Evolutionary conservation across 176 grass and related monocot genomes (phyloP).

Genomic region (Bonia amplexicaulis): DNA sequence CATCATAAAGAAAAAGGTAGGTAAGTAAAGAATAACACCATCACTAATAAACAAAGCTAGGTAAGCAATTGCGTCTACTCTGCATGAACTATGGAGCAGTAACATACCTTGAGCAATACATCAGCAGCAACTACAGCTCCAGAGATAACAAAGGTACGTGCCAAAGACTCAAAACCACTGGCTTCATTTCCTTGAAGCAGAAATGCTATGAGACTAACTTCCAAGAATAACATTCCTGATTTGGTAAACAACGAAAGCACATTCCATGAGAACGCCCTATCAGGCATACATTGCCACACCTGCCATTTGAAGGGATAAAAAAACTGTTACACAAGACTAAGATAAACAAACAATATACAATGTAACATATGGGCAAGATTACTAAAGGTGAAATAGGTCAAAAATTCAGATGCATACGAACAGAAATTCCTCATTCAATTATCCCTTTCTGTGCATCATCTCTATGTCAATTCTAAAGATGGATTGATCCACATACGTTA

Average conservation of each 20-base stretch:
- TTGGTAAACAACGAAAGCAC: conserved; percentile 77
- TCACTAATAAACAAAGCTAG: background rate
- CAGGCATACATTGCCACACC: conserved; percentile 81
- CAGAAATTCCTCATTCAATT: background rate
- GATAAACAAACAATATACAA: background rate
- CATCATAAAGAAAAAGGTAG: background rate
- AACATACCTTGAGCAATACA: conserved; percentile 83
- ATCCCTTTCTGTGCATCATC: background rate
- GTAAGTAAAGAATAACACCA: background rate
- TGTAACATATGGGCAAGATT: background rate
- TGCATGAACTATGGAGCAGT: background rate
- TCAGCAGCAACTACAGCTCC: conserved; percentile 87
- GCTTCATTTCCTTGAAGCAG: conserved; percentile 97
- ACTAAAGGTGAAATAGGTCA: background rate
- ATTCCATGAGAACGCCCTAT: conserved; percentile 81
- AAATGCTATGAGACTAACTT: conserved; percentile 93
- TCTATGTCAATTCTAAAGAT: background rate
- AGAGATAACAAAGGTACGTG: conserved; percentile 79
- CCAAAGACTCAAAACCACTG: conserved; percentile 75
- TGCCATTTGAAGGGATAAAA: conserved; percentile 29
- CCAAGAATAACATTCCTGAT: conserved; percentile 87
- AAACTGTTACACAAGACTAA: conserved; percentile 2
- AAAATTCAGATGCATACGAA: background rate
- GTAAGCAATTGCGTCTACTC: background rate
- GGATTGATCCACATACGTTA: background rate